These are phyloP conservation scores for Lyophyllum shimeji DNA, from an alignment of 768 basidiomycete genomes.

Conservation along the genomic window DNA sequence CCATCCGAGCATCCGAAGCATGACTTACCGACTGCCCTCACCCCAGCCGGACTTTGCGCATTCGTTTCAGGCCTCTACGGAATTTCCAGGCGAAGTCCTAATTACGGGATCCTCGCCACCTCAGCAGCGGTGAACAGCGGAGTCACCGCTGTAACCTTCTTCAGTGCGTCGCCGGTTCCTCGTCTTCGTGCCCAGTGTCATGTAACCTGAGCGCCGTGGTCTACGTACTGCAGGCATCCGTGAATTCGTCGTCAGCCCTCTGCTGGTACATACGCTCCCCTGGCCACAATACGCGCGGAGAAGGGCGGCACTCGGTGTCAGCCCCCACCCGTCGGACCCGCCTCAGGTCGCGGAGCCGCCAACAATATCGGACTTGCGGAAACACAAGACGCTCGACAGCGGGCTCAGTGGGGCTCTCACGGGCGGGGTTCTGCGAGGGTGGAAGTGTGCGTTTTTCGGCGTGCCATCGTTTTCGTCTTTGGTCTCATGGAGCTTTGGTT, in stretches of 20 bases:
- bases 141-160: conserved; percentile 73
- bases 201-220: conserved; percentile 1
- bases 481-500: too few relatives aligned
- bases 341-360: conserved; percentile 19
- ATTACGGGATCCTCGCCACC: conserved; percentile 45
- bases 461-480: too few relatives aligned
- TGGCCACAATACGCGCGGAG: conserved; percentile 49
- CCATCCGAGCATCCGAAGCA: conserved; percentile 21
- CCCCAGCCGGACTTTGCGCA: conserved; percentile 62
- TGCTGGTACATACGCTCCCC: conserved; percentile 45
- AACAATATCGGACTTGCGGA: conserved; percentile 55
- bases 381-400: conserved; percentile 64
- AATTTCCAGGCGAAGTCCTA: conserved; percentile 47
- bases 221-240: conserved; percentile 63
- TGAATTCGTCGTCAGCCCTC: conserved; percentile 73
- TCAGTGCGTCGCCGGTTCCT: conserved; percentile 50
- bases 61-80: conserved; percentile 43
- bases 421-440: conserved; percentile 57
- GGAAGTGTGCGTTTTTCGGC: conserved; percentile 49
- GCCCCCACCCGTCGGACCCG: conserved; percentile 7
- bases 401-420: conserved; percentile 70
- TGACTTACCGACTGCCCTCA: conserved; percentile 18
- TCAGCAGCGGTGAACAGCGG: conserved; percentile 73
- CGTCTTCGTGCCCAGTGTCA: not conserved
- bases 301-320: conserved; percentile 28